These are phyloP conservation scores for Claviceps humidiphila DNA, from an alignment of 2,329 filamentous ascomycete genomes.

Conservation along the genomic window DNA sequence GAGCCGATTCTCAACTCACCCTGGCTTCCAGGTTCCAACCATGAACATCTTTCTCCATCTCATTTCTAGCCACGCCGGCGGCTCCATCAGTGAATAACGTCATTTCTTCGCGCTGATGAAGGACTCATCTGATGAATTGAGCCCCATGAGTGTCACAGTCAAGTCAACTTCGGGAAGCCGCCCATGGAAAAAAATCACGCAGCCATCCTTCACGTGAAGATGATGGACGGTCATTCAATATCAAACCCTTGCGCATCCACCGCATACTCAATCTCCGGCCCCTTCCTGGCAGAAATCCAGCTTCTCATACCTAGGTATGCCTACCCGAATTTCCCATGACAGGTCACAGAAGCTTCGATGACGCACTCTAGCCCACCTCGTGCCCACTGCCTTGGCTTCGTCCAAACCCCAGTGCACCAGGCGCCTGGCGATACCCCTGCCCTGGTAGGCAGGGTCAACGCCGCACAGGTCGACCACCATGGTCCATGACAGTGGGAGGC, in stretches of 20 bases:
- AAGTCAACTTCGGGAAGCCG: no score
- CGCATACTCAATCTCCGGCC: slow-evolving; percentile 26
- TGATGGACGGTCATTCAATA: slow-evolving; percentile 25
- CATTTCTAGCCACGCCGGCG: not conserved
- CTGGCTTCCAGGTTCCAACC: no score
- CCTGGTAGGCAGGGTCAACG: not conserved
- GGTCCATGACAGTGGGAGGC: not conserved
- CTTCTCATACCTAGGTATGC: slow-evolving; percentile 25
- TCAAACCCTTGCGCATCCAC: slow-evolving; percentile 29
- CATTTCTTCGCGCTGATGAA: slow-evolving; percentile 15
- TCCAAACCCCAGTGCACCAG: not conserved
- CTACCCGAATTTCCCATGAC: slow-evolving; percentile 32
- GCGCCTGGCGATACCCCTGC: not conserved
- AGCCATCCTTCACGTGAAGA: slow-evolving; percentile 25
- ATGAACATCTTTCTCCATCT: no score
- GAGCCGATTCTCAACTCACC: not conserved
- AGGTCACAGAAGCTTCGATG: slow-evolving; percentile 27
- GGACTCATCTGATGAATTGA: no score
- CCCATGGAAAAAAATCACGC: no score
- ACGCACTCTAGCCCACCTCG: slow-evolving; percentile 22
- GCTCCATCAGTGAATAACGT: not conserved
- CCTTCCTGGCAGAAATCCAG: slow-evolving; percentile 31
- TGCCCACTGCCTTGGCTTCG: not conserved
- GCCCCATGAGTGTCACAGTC: no score
- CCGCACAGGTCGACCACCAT: not conserved